These are phyloP conservation scores for Erysiphe pulchra DNA, from an alignment of 2,329 filamentous ascomycete genomes.

Conservation along the genomic window DNA sequence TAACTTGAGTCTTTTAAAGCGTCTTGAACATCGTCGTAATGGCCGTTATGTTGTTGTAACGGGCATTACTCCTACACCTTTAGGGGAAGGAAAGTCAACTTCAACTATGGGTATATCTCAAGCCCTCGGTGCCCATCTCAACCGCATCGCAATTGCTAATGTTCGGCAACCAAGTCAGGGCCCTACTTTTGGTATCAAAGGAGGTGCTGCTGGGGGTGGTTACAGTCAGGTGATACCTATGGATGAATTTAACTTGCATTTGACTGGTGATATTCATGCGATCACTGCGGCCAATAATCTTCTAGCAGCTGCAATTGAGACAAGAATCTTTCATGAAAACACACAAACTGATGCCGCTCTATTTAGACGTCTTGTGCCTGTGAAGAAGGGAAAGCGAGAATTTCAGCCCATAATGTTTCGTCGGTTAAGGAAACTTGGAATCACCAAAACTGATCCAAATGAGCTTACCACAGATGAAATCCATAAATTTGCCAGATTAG, in stretches of 20 bases:
- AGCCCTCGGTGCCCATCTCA: conserved; percentile 70
- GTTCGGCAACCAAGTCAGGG: conserved; percentile 93
- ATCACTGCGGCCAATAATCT: conserved; percentile 95
- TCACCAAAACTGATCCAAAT: conserved; percentile 80
- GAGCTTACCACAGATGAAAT: conserved; percentile 82
- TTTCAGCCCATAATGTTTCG: conserved; percentile 85
- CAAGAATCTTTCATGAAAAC: conserved; percentile 92
- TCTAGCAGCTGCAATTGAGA: conserved; percentile 86
- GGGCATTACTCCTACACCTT: conserved; percentile 85
- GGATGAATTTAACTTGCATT: conserved; percentile 97
- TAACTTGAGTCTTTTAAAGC: conserved; percentile 54
- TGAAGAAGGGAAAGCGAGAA: conserved; percentile 67
- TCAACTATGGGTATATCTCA: conserved; percentile 92
- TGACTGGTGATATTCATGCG: conserved; percentile 94
- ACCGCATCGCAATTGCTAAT: conserved; percentile 79
- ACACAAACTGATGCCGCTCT: conserved; percentile 78
- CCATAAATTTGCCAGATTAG: conserved; percentile 63
- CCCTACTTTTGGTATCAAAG: conserved; percentile 97
- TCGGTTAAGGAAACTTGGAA: conserved; percentile 82
- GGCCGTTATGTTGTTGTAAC: conserved; percentile 83
- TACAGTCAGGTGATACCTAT: conserved; percentile 99
- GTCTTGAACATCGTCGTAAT: conserved; percentile 65
- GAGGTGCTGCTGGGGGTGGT: conserved; percentile 83
- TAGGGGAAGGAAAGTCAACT: conserved; percentile 94
- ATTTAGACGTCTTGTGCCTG: conserved; percentile 67